These are phyloP conservation scores for Venustampulla echinocandica DNA, from an alignment of 495 filamentous ascomycete species.

Conservation along the genomic window DNA sequence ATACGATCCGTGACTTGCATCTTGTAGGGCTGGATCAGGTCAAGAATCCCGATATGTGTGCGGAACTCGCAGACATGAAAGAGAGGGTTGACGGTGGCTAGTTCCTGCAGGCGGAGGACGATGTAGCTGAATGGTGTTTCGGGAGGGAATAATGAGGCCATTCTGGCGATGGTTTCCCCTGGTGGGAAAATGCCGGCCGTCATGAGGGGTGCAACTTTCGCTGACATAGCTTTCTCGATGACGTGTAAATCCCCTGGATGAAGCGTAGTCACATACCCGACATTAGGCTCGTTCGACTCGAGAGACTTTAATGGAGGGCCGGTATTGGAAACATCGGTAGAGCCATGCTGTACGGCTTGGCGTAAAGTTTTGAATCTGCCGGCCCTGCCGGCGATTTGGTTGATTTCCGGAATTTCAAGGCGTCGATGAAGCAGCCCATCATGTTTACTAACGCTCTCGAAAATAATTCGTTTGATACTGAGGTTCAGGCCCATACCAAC, in stretches of 20 bases:
- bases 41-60: constrained; percentile 54
- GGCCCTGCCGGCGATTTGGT: constrained; percentile 91
- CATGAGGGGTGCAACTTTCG: constrained; percentile 54
- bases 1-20: constrained; percentile 65
- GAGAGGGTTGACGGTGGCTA: constrained; percentile 45
- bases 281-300: constrained; percentile 25
- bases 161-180: constrained; percentile 52
- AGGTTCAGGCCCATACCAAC: constrained; percentile 97
- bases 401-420: constrained; percentile 68
- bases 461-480: constrained; percentile 85
- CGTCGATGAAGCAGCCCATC: constrained; percentile 40
- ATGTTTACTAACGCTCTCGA: constrained; percentile 66
- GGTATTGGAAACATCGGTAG: constrained; percentile 4
- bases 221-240: constrained; percentile 52
- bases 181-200: constrained; percentile 73
- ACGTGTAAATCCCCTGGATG: constrained; percentile 57
- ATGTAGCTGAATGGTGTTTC: constrained; percentile 70
- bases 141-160: constrained; percentile 69
- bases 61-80: constrained; percentile 66
- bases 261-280: constrained; percentile 76
- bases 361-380: constrained; percentile 74
- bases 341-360: constrained; percentile 32
- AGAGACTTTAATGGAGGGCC: constrained; percentile 2
- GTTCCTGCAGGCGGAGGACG: constrained; percentile 58
- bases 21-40: constrained; percentile 55